Base-by-base conservation (phyloP, 306 rosid genomes). In the Benincasa hispida region DNA sequence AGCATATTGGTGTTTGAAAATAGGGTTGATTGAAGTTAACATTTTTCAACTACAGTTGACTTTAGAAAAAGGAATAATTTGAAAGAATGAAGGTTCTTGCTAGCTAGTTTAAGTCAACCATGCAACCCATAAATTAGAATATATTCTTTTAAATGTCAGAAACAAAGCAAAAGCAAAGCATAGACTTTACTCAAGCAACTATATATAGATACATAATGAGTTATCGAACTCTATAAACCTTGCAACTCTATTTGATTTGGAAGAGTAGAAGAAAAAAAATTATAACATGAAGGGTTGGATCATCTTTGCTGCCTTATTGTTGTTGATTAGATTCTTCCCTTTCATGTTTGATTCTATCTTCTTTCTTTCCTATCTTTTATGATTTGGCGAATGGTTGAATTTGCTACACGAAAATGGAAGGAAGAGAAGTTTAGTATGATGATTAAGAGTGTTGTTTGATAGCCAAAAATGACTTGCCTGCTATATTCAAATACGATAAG, bases 381-480 rank as follows among this genome's bases (percentile, higher is more conserved):
- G 35, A 32, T 32, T 32, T 32, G 35, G 5, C 5, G 35, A 32
- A 5, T 1, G 10, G 42, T 6, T 37, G 42, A 2, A 37, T 37
- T 37, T 37, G 41, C 9, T 37, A 8, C 42, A 37, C 4, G 37
- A 34, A 37, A 37, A 37, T 10, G 13, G 2, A 11, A 50, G 69
- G 37, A 32, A 74, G 77, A 53, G 77, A 18, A 8, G 65, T 74
- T 21, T 74, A 22, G 51, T 74, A 54, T 55, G 63, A 51, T 5
- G 65, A n/a, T 9, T 19, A 72, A 72, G 77, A 72, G 61, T 72
- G 18, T 50, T 10, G 28, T 72, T 72, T 30, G 77, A 50, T 72
- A 74, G 62, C 50, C 65, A 74, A 74, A 53, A 74, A 74, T 74
- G 65, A 74, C 77, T 53, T 74, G 47, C 50, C 62, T 13, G 10